A percentile compares a stretch with the other conserved stretches of the same genome.
Evolutionary conservation across 2,329 filamentous ascomycete species (phyloP).

Genomic region (Pseudogymnoascus sp.): DNA sequence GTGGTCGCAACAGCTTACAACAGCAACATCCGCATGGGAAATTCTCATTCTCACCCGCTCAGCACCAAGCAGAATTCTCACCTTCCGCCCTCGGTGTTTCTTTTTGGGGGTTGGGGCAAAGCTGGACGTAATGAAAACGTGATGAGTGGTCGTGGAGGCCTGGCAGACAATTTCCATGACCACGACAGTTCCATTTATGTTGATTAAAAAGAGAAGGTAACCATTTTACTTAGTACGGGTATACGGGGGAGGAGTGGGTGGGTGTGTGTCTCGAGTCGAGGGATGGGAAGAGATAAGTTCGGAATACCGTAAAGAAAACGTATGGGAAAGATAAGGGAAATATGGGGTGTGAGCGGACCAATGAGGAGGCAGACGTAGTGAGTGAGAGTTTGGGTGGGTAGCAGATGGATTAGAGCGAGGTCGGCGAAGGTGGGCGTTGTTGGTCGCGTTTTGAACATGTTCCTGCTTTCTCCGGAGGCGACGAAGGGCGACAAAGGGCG

Average conservation of each 20-base stretch:
- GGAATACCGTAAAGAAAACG: conserved; percentile 1
- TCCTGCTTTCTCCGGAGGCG: neutral
- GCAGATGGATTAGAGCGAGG: neutral
- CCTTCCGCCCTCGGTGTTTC: conserved; percentile 5
- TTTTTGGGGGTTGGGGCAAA: neutral
- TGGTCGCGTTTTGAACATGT: neutral
- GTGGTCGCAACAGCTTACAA: neutral
- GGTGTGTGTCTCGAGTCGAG: neutral
- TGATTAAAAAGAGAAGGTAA: conserved; percentile 8
- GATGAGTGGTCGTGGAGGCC: neutral
- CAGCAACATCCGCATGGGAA: neutral
- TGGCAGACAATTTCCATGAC: conserved; percentile 5
- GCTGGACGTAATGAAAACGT: conserved; percentile 3
- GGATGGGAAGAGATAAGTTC: neutral
- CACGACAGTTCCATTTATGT: neutral
- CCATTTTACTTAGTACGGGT: neutral
- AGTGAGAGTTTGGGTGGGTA: neutral
- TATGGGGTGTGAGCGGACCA: neutral
- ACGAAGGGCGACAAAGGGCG: neutral
- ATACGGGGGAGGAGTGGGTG: neutral
- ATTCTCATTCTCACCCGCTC: conserved; percentile 3
- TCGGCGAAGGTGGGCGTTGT: neutral
- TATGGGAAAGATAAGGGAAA: conserved; percentile 6
- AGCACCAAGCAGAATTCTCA: neutral
- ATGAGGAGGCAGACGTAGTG: neutral